Percentiles rank a stretch among this genome's conserved stretches.
phyloP scores from a whole-genome alignment of 2,329 filamentous ascomycete species.

The Blastomyces gilchristii region DNA sequence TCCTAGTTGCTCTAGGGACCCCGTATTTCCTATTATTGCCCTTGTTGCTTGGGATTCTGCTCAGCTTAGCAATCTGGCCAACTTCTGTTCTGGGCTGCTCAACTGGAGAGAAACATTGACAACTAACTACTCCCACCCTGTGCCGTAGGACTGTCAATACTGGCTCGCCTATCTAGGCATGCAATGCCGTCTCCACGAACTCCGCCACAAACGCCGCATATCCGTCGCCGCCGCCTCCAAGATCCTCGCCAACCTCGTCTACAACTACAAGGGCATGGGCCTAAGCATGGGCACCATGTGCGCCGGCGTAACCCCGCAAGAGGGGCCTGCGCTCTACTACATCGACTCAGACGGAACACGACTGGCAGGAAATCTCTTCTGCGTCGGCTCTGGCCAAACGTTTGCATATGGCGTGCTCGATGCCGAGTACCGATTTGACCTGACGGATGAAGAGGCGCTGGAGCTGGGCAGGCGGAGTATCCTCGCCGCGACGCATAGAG shows the following conservation, averaged over 20 bases:
- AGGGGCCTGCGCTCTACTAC: slow-evolving; percentile 95
- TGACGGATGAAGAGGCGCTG: slow-evolving; percentile 77
- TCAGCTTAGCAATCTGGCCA: neutral
- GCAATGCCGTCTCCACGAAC: slow-evolving; percentile 98
- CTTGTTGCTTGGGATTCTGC: neutral
- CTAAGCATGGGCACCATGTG: slow-evolving; percentile 99
- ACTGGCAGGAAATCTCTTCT: slow-evolving; percentile 89
- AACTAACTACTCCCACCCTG: neutral
- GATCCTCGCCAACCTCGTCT: slow-evolving; percentile 96
- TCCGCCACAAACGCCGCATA: slow-evolving; percentile 97
- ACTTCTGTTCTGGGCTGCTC: neutral
- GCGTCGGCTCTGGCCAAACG: slow-evolving; percentile 94
- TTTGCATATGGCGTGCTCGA: slow-evolving; percentile 98
- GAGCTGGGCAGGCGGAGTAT: slow-evolving; percentile 88
- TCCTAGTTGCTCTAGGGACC: neutral
- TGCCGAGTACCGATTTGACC: slow-evolving; percentile 84
- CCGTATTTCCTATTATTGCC: neutral
- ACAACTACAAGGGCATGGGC: slow-evolving; percentile 98
- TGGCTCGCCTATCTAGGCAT: slow-evolving; percentile 98
- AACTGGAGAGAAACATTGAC: neutral
- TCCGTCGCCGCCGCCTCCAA: slow-evolving; percentile 94
- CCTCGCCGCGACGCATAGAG: slow-evolving; percentile 87
- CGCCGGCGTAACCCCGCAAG: slow-evolving; percentile 82
- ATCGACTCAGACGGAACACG: slow-evolving; percentile 96
- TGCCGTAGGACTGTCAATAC: slow-evolving; percentile 81